Conservation (phyloP, 2,329 filamentous ascomycete species). For the Lasiodiplodia sp. region DNA sequence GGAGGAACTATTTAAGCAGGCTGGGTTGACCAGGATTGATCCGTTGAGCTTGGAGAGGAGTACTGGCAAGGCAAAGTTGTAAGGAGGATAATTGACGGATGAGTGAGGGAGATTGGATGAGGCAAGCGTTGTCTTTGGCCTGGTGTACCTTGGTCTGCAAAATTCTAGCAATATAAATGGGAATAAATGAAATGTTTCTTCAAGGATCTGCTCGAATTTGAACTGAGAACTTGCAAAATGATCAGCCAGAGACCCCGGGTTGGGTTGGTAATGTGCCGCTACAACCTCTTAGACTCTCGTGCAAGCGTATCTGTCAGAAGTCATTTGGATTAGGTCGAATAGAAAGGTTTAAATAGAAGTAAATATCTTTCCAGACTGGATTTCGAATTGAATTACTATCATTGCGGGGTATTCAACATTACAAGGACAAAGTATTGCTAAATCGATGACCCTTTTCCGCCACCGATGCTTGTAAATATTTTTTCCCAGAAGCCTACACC, state of each 20-base stretch:
- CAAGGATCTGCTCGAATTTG: no score
- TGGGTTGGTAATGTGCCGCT: no score
- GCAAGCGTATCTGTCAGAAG: no score
- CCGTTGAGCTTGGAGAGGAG: constrained; percentile 20
- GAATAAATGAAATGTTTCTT: background rate
- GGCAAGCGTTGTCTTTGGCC: background rate
- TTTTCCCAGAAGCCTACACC: background rate
- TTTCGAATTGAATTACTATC: constrained; percentile 2
- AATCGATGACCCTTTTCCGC: background rate
- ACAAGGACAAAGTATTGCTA: background rate
- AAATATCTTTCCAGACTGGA: background rate
- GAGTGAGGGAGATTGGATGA: background rate
- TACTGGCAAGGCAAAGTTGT: constrained; percentile 29
- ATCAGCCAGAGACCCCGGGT: no score
- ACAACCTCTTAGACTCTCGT: no score
- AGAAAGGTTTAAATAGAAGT: background rate
- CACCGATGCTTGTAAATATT: background rate
- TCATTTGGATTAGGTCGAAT: no score
- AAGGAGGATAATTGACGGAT: background rate
- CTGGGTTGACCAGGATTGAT: constrained; percentile 45
- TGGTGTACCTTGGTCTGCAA: background rate
- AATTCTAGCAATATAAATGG: background rate
- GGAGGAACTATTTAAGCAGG: constrained; percentile 69
- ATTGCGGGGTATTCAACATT: constrained; percentile 5
- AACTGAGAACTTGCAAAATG: no score